Evolutionary conservation across 2,329 filamentous ascomycete species (phyloP), one percentile per base, ranked within the genome.

Genomic region (Aureobasidium vineae): DNA sequence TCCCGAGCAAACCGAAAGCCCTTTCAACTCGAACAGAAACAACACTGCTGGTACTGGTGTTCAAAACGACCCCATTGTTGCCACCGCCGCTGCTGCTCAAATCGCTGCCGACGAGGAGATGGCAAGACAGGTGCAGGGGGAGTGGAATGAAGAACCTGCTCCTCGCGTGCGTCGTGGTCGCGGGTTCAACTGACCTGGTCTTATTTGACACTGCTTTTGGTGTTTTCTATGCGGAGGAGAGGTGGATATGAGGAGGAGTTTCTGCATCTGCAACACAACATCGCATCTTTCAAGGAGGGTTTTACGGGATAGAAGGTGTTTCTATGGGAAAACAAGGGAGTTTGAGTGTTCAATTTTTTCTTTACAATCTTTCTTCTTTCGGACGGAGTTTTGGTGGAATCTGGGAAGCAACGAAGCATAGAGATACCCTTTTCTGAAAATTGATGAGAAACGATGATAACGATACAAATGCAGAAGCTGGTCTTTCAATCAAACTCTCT

Each of bases 91-190:
- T 28, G 43, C 57, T 49, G 43, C 31, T 49, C 60, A 63, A 31
- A 13, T 63, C 7, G 45, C 33, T 43, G 21, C 28, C 2, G 60
- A 63, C 19, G 60, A 63, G 33, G 60, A 50, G 16, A n/a, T 63
- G 2, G 45, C 60, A 16, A 50, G 60, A 50, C 13, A 43, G 8
- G 36, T 63, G 31, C 33, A 63, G 7, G 60, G 23, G 1, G 47
- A 63, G 19, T 23, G 50, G 13, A 52, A 63, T 8, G 57, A 41
- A 19, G 41, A 11, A 5, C 19, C 16, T 23, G 21, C n/a, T 50
- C 6, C 43, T 52, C 60, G 60, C 31, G 11, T 19, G 31, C 45
- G 60, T 41, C 47, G 60, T 40, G 33, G 45, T 38, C 54, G 54
- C 5, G 54, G 54, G 5, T 59, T 59, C 26, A 59, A 31, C 4